Percentiles rank a stretch among this genome's conserved stretches.
Conservation (phyloP, 2,329 filamentous ascomycete species). For the Bipolaris sorokiniana region DNA sequence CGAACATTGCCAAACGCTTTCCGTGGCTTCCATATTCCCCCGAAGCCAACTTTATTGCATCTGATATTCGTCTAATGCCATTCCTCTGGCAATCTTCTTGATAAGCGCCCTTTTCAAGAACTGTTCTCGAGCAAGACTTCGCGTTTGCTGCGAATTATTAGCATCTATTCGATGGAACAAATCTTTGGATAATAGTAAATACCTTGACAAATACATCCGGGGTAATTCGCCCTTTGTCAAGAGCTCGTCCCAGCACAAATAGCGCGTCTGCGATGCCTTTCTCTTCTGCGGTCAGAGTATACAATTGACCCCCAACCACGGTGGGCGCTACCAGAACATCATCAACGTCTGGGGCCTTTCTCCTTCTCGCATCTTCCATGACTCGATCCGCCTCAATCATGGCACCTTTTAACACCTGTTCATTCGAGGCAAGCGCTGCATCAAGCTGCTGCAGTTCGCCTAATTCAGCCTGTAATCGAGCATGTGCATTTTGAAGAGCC, state of each 20-base stretch:
- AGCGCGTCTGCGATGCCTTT: conserved; percentile 84
- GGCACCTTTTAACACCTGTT: conserved; percentile 75
- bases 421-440: conserved; percentile 75
- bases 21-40: too few relatives aligned
- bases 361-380: conserved; percentile 72
- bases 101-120: conserved; percentile 83
- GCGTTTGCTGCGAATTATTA: conserved; percentile 58
- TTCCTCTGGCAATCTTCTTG: conserved; percentile 76
- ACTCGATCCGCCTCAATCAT: conserved; percentile 79
- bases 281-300: conserved; percentile 87
- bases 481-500: conserved; percentile 74
- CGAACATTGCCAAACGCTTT: background rate
- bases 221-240: conserved; percentile 74
- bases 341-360: conserved; percentile 78
- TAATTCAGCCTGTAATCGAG: conserved; percentile 75
- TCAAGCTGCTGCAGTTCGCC: conserved; percentile 73
- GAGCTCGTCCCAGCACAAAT: conserved; percentile 76
- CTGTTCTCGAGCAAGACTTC: conserved; percentile 77
- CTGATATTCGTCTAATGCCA: conserved; percentile 65
- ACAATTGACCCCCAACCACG: conserved; percentile 90
- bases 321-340: conserved; percentile 92
- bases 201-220: conserved; percentile 79
- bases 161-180: background rate
- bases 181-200: conserved; percentile 17
- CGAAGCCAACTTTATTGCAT: conserved; percentile 28